phyloP scores from a whole-genome alignment of 208 protist species.

The Lotmaria passim region DNA sequence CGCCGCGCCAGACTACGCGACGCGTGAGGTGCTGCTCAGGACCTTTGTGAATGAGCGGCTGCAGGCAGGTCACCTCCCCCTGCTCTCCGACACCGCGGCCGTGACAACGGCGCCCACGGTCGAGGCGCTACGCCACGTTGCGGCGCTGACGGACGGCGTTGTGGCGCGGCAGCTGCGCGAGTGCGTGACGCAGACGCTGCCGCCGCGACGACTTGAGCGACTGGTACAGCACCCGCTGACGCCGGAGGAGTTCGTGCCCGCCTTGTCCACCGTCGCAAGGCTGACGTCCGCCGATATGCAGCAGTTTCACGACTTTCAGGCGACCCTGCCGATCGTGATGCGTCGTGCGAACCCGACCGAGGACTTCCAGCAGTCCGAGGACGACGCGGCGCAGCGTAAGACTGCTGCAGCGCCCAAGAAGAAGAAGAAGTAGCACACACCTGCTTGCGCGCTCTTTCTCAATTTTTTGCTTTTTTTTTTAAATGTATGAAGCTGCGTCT shows the following conservation, averaged over 20 bases:
- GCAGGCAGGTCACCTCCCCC: conserved; percentile 7
- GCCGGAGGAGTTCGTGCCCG: conserved; percentile 78
- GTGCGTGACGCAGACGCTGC: conserved; percentile 71
- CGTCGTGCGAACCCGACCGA: conserved; percentile 71
- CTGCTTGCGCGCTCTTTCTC: background rate
- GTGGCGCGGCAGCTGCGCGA: conserved; percentile 62
- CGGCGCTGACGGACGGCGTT: conserved; percentile 78
- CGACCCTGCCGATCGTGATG: conserved; percentile 64
- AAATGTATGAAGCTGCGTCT: background rate
- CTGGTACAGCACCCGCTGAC: conserved; percentile 67
- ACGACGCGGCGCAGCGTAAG: conserved; percentile 57
- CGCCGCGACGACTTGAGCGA: conserved; percentile 70
- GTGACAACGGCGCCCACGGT: conserved; percentile 14
- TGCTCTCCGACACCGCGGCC: conserved; percentile 21
- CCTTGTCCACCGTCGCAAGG: conserved; percentile 57
- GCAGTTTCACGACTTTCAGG: conserved; percentile 70
- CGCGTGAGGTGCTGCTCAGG: conserved; percentile 75
- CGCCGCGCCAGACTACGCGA: conserved; percentile 87
- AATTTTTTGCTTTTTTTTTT: background rate
- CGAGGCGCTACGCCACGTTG: conserved; percentile 67
- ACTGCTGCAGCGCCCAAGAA: conserved; percentile 14
- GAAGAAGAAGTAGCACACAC: too few relatives aligned
- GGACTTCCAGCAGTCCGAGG: conserved; percentile 76
- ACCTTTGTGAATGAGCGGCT: conserved; percentile 45
- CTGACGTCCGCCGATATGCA: conserved; percentile 58